Evolutionary conservation across 345 rosid genomes (phyloP), one percentile per base, ranked within the genome.

Genomic region (Boechera divaricarpa): DNA sequence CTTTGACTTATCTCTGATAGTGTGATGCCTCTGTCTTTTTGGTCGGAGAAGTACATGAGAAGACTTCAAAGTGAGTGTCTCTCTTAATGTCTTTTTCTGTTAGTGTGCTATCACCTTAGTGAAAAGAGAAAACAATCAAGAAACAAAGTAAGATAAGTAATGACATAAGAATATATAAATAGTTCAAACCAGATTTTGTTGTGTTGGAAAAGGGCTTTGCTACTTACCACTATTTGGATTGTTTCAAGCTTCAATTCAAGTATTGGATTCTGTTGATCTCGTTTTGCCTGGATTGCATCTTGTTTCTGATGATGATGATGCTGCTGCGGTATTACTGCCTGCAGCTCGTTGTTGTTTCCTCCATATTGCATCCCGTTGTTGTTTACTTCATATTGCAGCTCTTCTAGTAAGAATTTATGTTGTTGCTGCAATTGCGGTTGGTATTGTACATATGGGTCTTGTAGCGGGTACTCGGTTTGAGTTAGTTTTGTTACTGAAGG

Each of bases 221-320:
- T 28, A 73, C 36, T 73, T 63, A 73, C 77, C 55, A 74, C 3
- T 6, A 16, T 42, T 6, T 52, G 60, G 70, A 53, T 16, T 53
- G 70, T 54, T 64, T 51, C 15, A n/a, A 73, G 33, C 70, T 32
- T 33, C 44, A 53, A 21, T 11, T 53, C 70, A 69, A 32, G 31
- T 21, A 5, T 10, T 60, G 10, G 8, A n/a, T 16, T 3, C 24
- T 5, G 10, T 32, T 0, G 10, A 0, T 60, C 2, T 38, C 44
- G 44, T 15, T 33, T 39, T 33, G 7, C 4, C 63, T 3, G 32
- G 32, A 41, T 41, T 41, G 45, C 4, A 24, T 57, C 41, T 32
- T 29, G 41, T 31, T 33, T 4, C 21, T 56, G 4, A 55, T 12
- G 31, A 9, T 10, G 69, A 6, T 35, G 38, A 5, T 35, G 7